These are phyloP conservation scores for Syzygium malaccense DNA, from an alignment of 441 rosid genomes.

Conservation along the genomic window DNA sequence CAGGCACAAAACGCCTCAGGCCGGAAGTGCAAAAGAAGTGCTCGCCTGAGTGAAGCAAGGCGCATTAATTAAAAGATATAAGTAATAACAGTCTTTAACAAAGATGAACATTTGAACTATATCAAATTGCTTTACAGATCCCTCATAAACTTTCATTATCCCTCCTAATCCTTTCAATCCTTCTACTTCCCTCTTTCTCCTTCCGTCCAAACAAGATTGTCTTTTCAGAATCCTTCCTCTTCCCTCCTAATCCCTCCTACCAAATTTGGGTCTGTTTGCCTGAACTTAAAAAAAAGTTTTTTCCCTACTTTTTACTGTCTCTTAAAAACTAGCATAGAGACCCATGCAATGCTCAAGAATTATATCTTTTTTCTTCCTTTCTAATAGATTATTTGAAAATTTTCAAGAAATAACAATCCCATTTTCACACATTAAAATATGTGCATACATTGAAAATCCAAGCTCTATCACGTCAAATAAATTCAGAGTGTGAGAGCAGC, in stretches of 20 bases:
- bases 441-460: background rate
- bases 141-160: background rate
- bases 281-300: background rate
- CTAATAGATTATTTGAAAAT: background rate
- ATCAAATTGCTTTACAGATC: background rate
- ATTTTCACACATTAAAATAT: background rate
- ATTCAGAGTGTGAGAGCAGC: background rate
- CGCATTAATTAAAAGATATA: background rate
- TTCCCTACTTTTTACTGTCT: background rate
- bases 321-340: background rate
- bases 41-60: background rate
- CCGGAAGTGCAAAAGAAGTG: background rate
- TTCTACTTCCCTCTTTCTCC: background rate
- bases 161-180: background rate
- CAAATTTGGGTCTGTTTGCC: background rate
- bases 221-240: background rate
- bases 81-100: background rate
- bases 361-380: background rate
- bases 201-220: background rate
- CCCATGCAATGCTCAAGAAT: background rate
- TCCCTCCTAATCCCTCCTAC: background rate
- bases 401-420: background rate
- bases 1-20: background rate
- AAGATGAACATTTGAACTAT: background rate
- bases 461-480: background rate